A percentile compares a stretch with the other conserved stretches of the same genome.
Conservation (phyloP, 2,329 filamentous ascomycete genomes). For the Trichoderma hamatum region DNA sequence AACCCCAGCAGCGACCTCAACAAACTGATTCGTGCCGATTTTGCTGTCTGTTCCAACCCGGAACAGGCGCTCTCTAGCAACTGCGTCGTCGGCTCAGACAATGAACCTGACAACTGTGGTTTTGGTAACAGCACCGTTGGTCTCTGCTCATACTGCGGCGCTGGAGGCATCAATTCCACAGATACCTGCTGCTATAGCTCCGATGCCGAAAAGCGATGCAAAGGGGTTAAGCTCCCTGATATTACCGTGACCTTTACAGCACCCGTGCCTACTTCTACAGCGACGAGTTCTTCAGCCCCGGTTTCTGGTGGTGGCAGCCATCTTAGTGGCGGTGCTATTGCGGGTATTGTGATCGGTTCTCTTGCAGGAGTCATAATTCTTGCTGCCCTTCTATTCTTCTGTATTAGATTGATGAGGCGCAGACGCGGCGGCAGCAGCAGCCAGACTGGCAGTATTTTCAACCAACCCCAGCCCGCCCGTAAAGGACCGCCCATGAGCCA, state of each 20-base stretch:
- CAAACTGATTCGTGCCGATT: conserved; percentile 85
- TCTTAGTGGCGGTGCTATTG: conserved; percentile 84
- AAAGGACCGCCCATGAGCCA: conserved; percentile 51
- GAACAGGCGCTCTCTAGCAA: conserved; percentile 72
- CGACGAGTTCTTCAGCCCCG: conserved; percentile 27
- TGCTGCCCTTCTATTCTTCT: conserved; percentile 69
- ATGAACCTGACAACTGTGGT: conserved; percentile 87
- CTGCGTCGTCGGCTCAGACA: conserved; percentile 76
- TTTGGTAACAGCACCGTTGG: conserved; percentile 72
- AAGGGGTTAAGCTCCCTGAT: conserved; percentile 75
- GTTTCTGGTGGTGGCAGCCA: conserved; percentile 36
- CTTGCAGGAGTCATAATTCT: conserved; percentile 71
- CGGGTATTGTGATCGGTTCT: conserved; percentile 84
- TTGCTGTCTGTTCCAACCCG: conserved; percentile 84
- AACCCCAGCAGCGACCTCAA: conserved; percentile 66
- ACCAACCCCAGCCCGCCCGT: conserved; percentile 79
- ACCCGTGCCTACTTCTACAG: conserved; percentile 46
- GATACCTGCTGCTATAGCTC: conserved; percentile 93
- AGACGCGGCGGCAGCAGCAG: conserved; percentile 59
- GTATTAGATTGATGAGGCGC: conserved; percentile 55
- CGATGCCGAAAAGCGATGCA: conserved; percentile 72
- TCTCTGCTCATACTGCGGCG: conserved; percentile 83
- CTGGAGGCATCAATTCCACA: conserved; percentile 85
- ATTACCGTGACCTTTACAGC: conserved; percentile 66
- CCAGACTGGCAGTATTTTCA: conserved; percentile 72